Conservation (phyloP, 139 green algal species). For the Closterium sp. region DNA sequence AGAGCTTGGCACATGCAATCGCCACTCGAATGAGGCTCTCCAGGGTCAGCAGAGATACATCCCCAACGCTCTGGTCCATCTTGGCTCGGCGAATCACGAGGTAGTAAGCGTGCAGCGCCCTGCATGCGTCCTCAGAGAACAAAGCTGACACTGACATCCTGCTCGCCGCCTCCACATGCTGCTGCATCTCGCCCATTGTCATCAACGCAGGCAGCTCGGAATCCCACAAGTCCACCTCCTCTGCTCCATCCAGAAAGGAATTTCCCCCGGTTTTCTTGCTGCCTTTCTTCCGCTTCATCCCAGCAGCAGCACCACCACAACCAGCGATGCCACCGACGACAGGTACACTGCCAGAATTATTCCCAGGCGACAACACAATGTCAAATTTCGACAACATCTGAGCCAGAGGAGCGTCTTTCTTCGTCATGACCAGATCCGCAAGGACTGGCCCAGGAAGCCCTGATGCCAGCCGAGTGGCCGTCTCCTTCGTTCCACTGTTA, state of each 20-base stretch:
- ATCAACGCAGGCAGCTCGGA: not conserved
- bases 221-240: not conserved
- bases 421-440: not conserved
- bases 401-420: not conserved
- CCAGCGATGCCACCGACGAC: not conserved
- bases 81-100: not conserved
- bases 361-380: not conserved
- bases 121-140: not conserved
- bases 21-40: not conserved
- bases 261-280: not conserved
- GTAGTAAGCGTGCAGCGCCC: not conserved
- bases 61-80: not conserved
- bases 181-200: not conserved
- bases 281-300: not conserved
- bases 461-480: not conserved
- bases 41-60: constrained; percentile 1
- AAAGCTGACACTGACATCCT: not conserved
- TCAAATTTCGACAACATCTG: not conserved
- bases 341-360: not conserved
- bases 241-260: not conserved
- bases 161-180: not conserved
- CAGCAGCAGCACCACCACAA: not conserved
- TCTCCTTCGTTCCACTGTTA: not conserved
- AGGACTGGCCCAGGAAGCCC: not conserved
- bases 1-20: not conserved